These are phyloP conservation scores for Kluyveromyces siamensis DNA, from an alignment of 805 yeast genomes.

Conservation along the genomic window DNA sequence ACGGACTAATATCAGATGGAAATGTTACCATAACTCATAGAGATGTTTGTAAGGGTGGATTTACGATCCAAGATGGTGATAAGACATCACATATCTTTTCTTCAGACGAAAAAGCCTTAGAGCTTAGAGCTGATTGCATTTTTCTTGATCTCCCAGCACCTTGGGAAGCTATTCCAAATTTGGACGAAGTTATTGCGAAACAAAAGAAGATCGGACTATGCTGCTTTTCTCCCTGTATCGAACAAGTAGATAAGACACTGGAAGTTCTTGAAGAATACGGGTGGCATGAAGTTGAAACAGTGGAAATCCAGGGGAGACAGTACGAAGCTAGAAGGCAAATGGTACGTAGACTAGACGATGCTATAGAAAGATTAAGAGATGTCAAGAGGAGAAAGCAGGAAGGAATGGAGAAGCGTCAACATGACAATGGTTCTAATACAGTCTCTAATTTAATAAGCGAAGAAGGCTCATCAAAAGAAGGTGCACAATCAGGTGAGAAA, in stretches of 20 bases:
- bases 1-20: conserved; percentile 40
- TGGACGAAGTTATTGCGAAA: conserved; percentile 47
- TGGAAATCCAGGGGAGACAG: conserved; percentile 73
- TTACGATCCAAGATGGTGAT: conserved; percentile 36
- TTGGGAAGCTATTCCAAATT: conserved; percentile 85
- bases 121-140: conserved; percentile 58
- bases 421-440: conserved; percentile 16
- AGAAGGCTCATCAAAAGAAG: conserved; percentile 20
- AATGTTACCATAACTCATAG: conserved; percentile 73
- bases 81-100: conserved; percentile 22
- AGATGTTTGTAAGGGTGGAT: conserved; percentile 88
- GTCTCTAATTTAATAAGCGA: conserved; percentile 14
- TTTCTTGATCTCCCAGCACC: conserved; percentile 95
- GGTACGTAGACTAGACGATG: conserved; percentile 75
- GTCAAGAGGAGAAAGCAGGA: conserved; percentile 62
- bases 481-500: conserved; percentile 29
- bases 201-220: conserved; percentile 60
- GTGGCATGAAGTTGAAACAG: conserved; percentile 85
- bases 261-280: conserved; percentile 64
- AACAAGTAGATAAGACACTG: conserved; percentile 86
- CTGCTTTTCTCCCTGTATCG: conserved; percentile 96
- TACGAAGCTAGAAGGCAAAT: conserved; percentile 89
- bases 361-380: conserved; percentile 68
- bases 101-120: conserved; percentile 4
- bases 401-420: conserved; percentile 50